These are phyloP conservation scores for Diaporthe sp. DNA, from an alignment of 2,329 filamentous ascomycete species.

Conservation along the genomic window DNA sequence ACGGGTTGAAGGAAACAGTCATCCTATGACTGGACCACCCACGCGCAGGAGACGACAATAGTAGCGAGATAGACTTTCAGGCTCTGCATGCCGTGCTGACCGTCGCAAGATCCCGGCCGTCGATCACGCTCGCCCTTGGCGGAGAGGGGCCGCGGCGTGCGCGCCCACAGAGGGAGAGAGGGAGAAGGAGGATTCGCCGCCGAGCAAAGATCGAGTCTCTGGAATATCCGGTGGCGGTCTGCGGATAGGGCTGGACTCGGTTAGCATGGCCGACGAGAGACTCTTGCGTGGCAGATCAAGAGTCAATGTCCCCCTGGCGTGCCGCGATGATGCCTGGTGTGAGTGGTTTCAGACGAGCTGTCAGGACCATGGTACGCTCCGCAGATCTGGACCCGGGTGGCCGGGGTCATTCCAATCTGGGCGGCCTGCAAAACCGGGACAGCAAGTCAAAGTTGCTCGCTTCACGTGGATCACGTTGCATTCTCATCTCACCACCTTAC, in stretches of 20 bases:
- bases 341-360: constrained; percentile 12
- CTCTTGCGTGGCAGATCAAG: constrained; percentile 15
- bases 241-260: constrained; percentile 27
- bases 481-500: not conserved
- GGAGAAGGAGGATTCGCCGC: not conserved
- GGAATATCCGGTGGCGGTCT: not conserved
- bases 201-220: not conserved
- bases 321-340: constrained; percentile 19
- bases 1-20: not conserved
- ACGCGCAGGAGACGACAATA: not conserved
- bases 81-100: not conserved
- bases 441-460: not conserved
- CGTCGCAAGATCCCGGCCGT: constrained; percentile 17
- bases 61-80: not conserved
- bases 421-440: not conserved
- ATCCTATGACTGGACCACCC: not conserved
- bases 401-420: constrained; percentile 13
- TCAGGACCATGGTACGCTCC: constrained; percentile 16
- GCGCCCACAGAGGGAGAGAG: not conserved
- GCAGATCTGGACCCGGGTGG: constrained; percentile 12
- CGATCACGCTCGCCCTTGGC: constrained; percentile 21
- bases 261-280: not conserved
- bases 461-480: constrained; percentile 13
- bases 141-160: not conserved
- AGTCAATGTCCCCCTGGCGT: not conserved